phyloP scores from a whole-genome alignment of 768 basidiomycete species.

The Naganishia kalamii region DNA sequence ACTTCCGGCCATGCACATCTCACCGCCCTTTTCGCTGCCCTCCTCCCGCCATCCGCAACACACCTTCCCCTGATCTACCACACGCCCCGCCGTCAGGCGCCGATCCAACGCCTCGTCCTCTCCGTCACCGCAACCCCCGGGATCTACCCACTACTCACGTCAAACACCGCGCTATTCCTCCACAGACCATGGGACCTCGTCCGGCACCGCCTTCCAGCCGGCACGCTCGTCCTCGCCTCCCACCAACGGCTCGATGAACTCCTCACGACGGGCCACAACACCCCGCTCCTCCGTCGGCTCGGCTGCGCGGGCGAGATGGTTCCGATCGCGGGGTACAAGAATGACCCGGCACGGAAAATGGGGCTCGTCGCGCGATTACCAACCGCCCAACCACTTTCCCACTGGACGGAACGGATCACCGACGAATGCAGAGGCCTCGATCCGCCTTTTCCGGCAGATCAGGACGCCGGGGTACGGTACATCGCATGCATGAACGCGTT shows the following conservation, averaged over 20 bases:
- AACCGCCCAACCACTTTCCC: neutral
- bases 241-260: constrained; percentile 22
- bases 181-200: constrained; percentile 17
- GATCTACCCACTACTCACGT: neutral
- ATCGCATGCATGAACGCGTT: constrained; percentile 23
- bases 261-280: constrained; percentile 19
- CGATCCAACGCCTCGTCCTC: neutral
- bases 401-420: neutral
- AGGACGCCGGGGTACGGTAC: neutral
- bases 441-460: neutral
- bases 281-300: constrained; percentile 1
- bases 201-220: neutral
- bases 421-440: neutral
- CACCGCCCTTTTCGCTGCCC: neutral
- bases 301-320: neutral
- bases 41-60: constrained; percentile 5
- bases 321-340: constrained; percentile 16
- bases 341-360: constrained; percentile 18
- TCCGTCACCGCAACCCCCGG: constrained; percentile 13
- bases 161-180: constrained; percentile 6
- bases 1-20: neutral
- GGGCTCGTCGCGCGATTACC: constrained; percentile 1
- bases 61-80: constrained; percentile 18
- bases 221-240: constrained; percentile 11
- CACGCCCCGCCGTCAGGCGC: neutral